Base-by-base conservation (phyloP, 352 stramenopile genomes). In the Pythium pectinolyticum region DNA sequence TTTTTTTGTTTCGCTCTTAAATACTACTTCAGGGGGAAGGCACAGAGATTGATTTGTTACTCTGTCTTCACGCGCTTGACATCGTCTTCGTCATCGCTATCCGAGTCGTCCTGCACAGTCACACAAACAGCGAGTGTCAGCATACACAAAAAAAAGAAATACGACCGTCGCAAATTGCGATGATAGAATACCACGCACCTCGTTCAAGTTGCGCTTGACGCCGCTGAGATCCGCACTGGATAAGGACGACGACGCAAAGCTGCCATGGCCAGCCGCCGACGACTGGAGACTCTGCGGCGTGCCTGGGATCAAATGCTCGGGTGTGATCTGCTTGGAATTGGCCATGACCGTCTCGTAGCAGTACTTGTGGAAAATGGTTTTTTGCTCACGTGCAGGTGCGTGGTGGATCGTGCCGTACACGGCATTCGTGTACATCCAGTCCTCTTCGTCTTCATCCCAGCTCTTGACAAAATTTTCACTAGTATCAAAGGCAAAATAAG, bases 341-440 rank as follows among this genome's bases (percentile, higher is more conserved):
- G 82, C 61, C 59, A 92, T 85, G 24, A 92, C 86, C 9, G 84
- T 90, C 41, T 95, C 86, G 63, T 92, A 93, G 57, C 86, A 95
- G 55, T 93, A 94, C 72, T 94, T 94, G 81, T 95, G 86, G 64
- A 95, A 94, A 47, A 95, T 95, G 4, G 85, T 93, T 39, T 86
- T 72, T 14, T 89, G 72, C 52, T 80, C 73, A 19, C 73, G 70
- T 3, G 74, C 68, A 34, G 62, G 62, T 0, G 67, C 57, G 46
- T 90, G 73, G 58, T 90, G 80, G 46, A 95, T 90, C 49, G 74
- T 86, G 10, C 80, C 86, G n/a, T 81, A 67, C 27, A 95, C 81
- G 2, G 86, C 86, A 58, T 95, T 95, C 60, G 82, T 93, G 68
- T 95, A 95, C 85, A 95, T 91, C 86, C 86, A 95, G 30, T 95